Evolutionary conservation across 1,139 yeast species (phyloP), one percentile per base, ranked within the genome.

Genomic region (Suhomyces taliae): DNA sequence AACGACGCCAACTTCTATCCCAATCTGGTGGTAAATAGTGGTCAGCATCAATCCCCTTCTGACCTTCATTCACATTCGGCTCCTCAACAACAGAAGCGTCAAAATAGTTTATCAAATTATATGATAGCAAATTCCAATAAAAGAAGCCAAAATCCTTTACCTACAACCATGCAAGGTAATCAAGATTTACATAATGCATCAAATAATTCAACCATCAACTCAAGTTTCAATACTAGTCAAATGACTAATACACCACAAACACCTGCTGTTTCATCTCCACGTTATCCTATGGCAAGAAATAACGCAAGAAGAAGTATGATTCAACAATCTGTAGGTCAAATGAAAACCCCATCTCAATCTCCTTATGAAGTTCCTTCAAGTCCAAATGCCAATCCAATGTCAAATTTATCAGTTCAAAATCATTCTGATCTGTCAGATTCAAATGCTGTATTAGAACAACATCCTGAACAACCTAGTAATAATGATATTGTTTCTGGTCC

Each of bases 371-470:
- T 74, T 10, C 79, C 79, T 3, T 65, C 71, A 19, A 68, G 74
- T 50, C 79, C 79, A 11, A 68, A 62, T 44, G 62, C 61, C 31
- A 66, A 66, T 49, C 66, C 61, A n/a, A 54, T 64, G 48, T 58
- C 70, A 32, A 46, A 59, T 47, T 42, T 56, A 12, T 58, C 68
- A 7, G 64, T 56, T 11, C 72, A 66, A 45, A 70, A 70, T 53
- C 64, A 68, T 40, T 69, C 74, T 7, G 78, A 73, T 54, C 76
- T 70, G 75, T 69, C 76, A 1, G 78, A 71, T 40, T 69, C 74
- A 8, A 69, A 69, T 46, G 57, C 59, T 7, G 55, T 54, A 41
- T 50, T 55, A 35, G 59, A 54, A 19, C 41, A 40, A 6, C 40
- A 35, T 7, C 41, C 39, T 26, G 36, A 38, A 39, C 42, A 38